Evolutionary conservation across 2,329 filamentous ascomycete species (phyloP), one percentile per base, ranked within the genome.

Genomic region (Ascochyta koolunga): DNA sequence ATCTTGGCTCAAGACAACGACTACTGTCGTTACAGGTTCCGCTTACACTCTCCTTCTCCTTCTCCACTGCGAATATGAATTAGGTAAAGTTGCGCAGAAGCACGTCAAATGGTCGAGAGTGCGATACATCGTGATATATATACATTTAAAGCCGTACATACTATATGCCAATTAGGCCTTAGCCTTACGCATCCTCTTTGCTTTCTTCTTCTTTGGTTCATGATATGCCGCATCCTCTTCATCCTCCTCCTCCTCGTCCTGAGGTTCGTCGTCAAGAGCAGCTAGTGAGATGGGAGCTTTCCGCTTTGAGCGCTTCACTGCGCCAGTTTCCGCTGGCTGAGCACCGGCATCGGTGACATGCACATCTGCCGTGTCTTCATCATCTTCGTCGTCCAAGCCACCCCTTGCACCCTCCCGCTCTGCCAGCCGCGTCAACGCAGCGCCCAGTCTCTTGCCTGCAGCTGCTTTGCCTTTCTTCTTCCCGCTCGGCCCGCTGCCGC

Each of bases 401-500:
- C 64, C 63, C 35, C 61, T 67, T 21, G 61, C 65, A 7, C 62
- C 67, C 44, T 67, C 68, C 47, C 65, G 63, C 54, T 68, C 64
- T 36, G 69, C 68, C 43, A 74, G 36, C 36, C 57, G 64, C 36
- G 56, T 62, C 63, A 74, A 64, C 16, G 70, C 71, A 55, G 66
- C 68, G 36, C 70, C 72, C 37, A 75, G 48, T 24, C 72, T 68
- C 59, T 72, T 73, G 11, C 71, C 69, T 8, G 66, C 64, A 0
- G 59, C 69, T 2, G 54, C 58, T 27, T 65, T 71, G 2, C 71
- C 71, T 56, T 64, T 70, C 56, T 62, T 66, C 59, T 64, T 66
- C 40, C 70, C 89, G 68, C 88, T 93, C 32, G 84, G 85, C 10
- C 63, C 65, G 54, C 84, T 83, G 9, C 52, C 53, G 50, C 79